A percentile compares a stretch with the other conserved stretches of the same genome.
phyloP scores from a whole-genome alignment of 2,329 filamentous ascomycete species.

The Nemania serpens region DNA sequence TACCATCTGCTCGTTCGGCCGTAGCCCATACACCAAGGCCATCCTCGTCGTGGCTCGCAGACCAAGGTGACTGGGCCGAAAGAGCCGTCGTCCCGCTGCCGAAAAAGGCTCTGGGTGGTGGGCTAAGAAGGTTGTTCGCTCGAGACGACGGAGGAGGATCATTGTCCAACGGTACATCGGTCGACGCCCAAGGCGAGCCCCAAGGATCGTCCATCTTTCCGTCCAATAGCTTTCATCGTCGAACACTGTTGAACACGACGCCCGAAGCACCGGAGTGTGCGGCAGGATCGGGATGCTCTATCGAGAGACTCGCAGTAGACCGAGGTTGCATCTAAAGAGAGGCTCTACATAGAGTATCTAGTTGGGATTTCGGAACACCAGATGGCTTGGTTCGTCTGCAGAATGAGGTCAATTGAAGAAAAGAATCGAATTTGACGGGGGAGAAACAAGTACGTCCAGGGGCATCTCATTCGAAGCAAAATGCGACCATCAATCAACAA shows the following conservation, averaged over 20 bases:
- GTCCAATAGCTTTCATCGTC: conserved; percentile 40
- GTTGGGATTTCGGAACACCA: background rate
- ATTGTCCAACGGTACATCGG: conserved; percentile 44
- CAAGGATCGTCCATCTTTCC: conserved; percentile 65
- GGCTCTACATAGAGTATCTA: background rate
- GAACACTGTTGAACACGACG: conserved; percentile 30
- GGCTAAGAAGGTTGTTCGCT: conserved; percentile 45
- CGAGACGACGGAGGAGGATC: conserved; percentile 40
- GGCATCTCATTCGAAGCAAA: conserved; percentile 14
- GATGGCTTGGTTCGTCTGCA: background rate
- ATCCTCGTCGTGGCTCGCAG: conserved; percentile 45
- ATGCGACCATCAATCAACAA: conserved; percentile 7
- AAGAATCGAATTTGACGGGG: background rate
- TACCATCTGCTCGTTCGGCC: conserved; percentile 35
- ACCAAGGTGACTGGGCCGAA: conserved; percentile 48
- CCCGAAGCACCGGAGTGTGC: conserved; percentile 17
- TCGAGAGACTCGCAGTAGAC: background rate
- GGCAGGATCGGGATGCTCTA: conserved; percentile 12
- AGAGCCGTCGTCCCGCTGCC: conserved; percentile 39
- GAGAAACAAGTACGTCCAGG: conserved; percentile 9
- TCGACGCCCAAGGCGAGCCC: conserved; percentile 63
- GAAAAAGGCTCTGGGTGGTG: conserved; percentile 50
- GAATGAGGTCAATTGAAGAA: conserved; percentile 8
- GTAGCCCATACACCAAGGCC: conserved; percentile 47
- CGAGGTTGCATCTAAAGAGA: conserved; percentile 6